These are phyloP conservation scores for Mycena crocata DNA, from an alignment of 768 basidiomycete species.

Conservation along the genomic window DNA sequence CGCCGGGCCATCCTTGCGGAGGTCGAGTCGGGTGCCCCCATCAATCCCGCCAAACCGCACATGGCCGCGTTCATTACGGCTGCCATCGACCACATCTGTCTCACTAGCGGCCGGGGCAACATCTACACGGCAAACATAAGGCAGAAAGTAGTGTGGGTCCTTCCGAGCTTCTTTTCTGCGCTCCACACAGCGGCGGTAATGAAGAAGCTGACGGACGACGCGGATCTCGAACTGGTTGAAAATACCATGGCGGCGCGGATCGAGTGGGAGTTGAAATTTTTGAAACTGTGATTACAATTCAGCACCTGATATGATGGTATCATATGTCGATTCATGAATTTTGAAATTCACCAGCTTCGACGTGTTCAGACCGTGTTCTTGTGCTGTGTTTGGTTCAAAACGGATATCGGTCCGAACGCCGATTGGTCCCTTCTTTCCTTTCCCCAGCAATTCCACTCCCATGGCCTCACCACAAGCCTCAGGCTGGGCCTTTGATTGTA, in stretches of 20 bases:
- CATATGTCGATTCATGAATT: too few relatives aligned
- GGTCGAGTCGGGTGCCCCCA: not conserved
- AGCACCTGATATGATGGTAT: too few relatives aligned
- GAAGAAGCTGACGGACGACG: constrained; percentile 30
- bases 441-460: too few relatives aligned
- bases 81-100: constrained; percentile 20
- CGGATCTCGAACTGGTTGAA: constrained; percentile 26
- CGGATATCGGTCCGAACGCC: too few relatives aligned
- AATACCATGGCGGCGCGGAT: constrained; percentile 26
- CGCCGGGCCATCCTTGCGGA: constrained; percentile 15
- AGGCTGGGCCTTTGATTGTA: too few relatives aligned
- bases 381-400: too few relatives aligned
- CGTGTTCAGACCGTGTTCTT: too few relatives aligned
- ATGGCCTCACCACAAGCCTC: too few relatives aligned
- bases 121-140: constrained; percentile 19
- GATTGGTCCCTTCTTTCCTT: too few relatives aligned
- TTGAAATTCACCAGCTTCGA: too few relatives aligned
- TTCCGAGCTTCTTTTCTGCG: constrained; percentile 31
- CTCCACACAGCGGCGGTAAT: constrained; percentile 28
- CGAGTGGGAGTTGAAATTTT: constrained; percentile 24
- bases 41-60: constrained; percentile 1
- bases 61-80: constrained; percentile 9
- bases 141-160: constrained; percentile 20
- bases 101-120: constrained; percentile 21
- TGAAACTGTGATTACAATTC: not conserved